Evolutionary conservation across 2,329 filamentous ascomycete species (phyloP).

Genomic region (Cladosporium colombiae): DNA sequence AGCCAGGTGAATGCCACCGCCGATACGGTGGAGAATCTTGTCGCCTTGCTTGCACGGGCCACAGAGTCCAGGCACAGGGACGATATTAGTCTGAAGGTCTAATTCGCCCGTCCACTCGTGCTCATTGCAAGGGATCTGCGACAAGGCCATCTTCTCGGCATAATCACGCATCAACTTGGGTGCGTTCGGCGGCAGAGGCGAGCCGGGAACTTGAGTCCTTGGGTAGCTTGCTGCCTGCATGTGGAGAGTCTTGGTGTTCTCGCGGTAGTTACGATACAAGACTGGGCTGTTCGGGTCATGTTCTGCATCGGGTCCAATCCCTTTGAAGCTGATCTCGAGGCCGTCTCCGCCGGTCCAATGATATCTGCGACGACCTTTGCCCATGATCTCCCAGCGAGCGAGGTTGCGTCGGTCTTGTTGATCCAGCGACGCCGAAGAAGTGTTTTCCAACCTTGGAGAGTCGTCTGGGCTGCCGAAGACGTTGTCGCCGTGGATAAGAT

Average conservation of each 20-base stretch:
- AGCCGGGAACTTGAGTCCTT: background rate
- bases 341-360: constrained; percentile 40
- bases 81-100: background rate
- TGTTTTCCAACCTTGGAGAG: constrained; percentile 24
- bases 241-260: constrained; percentile 8
- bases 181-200: constrained; percentile 8
- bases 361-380: constrained; percentile 24
- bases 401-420: background rate
- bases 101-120: background rate
- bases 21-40: constrained; percentile 5
- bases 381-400: constrained; percentile 9
- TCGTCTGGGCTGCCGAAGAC: background rate
- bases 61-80: constrained; percentile 8
- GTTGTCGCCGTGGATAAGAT: background rate
- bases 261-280: constrained; percentile 7
- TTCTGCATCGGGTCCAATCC: constrained; percentile 37
- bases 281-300: constrained; percentile 22
- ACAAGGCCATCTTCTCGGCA: constrained; percentile 8
- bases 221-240: constrained; percentile 10
- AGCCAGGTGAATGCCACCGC: constrained; percentile 8
- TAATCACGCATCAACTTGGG: constrained; percentile 14
- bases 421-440: background rate
- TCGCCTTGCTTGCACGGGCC: constrained; percentile 8
- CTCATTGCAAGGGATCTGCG: background rate
- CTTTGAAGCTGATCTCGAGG: constrained; percentile 38